Conservation (phyloP, 805 yeast genomes). For the Pichia californica region DNA sequence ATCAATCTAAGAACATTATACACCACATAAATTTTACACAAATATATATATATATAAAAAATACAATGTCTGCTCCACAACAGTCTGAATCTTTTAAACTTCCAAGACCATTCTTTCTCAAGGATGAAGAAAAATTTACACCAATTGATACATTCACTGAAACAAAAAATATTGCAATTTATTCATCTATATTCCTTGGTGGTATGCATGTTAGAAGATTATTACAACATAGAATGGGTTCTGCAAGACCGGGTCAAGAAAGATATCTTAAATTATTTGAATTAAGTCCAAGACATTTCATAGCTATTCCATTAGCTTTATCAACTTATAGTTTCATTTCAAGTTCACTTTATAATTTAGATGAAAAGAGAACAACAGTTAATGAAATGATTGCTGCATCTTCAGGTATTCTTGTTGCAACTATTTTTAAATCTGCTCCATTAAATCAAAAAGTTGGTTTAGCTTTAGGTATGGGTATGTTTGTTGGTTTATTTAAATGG, state of each 20-base stretch:
- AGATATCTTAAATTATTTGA: conserved; percentile 28
- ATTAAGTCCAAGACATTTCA: conserved; percentile 25
- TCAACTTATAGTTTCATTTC: conserved; percentile 29
- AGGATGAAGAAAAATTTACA: conserved; percentile 14
- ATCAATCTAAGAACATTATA: no score
- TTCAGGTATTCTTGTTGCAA: conserved; percentile 19
- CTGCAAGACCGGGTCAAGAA: conserved; percentile 34
- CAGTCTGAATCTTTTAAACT: conserved; percentile 14
- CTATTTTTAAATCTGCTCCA: conserved; percentile 23
- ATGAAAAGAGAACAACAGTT: conserved; percentile 24
- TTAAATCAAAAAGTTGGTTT: conserved; percentile 39
- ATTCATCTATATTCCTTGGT: conserved; percentile 28
- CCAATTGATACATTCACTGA: conserved; percentile 29
- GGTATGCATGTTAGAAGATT: conserved; percentile 33
- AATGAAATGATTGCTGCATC: conserved; percentile 27
- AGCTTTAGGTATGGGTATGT: conserved; percentile 37
- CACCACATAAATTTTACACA: conserved; percentile 4
- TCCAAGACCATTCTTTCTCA: conserved; percentile 28
- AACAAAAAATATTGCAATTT: conserved; percentile 23
- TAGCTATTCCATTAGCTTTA: conserved; percentile 29
- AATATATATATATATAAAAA: background rate
- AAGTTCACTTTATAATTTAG: conserved; percentile 26
- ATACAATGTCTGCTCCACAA: conserved; percentile 1
- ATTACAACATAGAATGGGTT: conserved; percentile 31
- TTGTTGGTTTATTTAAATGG: conserved; percentile 47